Evolutionary conservation across 2,329 filamentous ascomycete species (phyloP).

Genomic region (Hypomyces rosellus): DNA sequence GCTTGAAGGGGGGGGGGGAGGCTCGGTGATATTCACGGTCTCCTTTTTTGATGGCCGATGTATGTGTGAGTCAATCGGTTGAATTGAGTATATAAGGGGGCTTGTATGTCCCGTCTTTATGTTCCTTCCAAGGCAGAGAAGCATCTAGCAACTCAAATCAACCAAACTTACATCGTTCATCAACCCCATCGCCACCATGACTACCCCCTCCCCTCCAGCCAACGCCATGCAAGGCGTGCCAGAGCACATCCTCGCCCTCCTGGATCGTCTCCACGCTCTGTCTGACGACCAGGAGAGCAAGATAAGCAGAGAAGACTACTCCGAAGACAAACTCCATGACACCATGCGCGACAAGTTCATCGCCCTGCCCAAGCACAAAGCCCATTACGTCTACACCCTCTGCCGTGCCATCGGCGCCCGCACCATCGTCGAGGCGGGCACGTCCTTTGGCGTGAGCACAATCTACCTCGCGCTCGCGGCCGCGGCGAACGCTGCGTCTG

Average conservation of each 20-base stretch:
- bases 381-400: slow-evolving; percentile 50
- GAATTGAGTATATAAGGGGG: too few species aligned
- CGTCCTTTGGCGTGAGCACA: slow-evolving; percentile 56
- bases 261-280: slow-evolving; percentile 12
- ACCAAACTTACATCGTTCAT: too few species aligned
- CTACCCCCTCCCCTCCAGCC: background rate
- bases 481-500: slow-evolving; percentile 33
- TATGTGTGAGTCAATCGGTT: too few species aligned
- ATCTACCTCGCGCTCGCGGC: slow-evolving; percentile 58
- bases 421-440: slow-evolving; percentile 55
- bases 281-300: slow-evolving; percentile 11
- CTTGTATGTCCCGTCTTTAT: too few species aligned
- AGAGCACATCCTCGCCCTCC: slow-evolving; percentile 9
- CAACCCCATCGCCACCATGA: background rate
- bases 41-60: too few species aligned
- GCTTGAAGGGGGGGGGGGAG: too few species aligned
- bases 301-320: slow-evolving; percentile 5
- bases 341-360: slow-evolving; percentile 53
- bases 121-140: too few species aligned
- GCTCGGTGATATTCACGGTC: too few species aligned
- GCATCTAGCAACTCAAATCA: background rate
- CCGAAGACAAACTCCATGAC: slow-evolving; percentile 20
- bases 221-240: slow-evolving; percentile 8
- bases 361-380: slow-evolving; percentile 53
- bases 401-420: slow-evolving; percentile 41